Conservation (phyloP, 768 basidiomycete genomes). For the Zangia roseola region DNA sequence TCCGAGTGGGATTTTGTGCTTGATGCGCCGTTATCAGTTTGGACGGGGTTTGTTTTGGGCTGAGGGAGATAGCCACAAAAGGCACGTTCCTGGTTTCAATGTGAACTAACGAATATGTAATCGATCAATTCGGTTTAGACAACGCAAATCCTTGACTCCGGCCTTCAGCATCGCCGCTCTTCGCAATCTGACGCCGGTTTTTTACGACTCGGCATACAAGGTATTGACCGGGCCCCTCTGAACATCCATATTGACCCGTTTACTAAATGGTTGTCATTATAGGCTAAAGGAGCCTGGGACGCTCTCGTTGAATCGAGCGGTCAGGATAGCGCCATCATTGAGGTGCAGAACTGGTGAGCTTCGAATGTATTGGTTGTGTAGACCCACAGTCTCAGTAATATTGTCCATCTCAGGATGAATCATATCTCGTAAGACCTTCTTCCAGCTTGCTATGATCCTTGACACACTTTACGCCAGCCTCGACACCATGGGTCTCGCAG, state of each 20-base stretch:
- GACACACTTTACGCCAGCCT: constrained; percentile 33
- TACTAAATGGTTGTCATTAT: not conserved
- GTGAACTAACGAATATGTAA: not conserved
- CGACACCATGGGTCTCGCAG: constrained; percentile 59
- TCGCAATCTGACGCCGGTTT: constrained; percentile 22
- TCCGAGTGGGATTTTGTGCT: no score
- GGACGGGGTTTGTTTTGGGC: constrained; percentile 32
- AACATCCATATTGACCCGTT: not conserved
- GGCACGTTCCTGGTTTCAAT: constrained; percentile 22
- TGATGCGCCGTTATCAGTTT: constrained; percentile 1
- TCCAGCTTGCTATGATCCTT: not conserved
- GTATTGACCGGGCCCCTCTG: constrained; percentile 1
- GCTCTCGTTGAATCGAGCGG: constrained; percentile 21
- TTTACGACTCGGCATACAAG: constrained; percentile 30
- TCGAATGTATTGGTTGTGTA: no score
- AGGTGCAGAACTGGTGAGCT: constrained; percentile 37
- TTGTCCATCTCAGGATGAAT: constrained; percentile 30
- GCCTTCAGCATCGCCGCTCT: constrained; percentile 27
- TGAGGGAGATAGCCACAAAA: constrained; percentile 44
- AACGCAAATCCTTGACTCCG: constrained; percentile 27
- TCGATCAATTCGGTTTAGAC: constrained; percentile 9
- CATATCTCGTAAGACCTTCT: constrained; percentile 27
- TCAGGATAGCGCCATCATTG: constrained; percentile 28
- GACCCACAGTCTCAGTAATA: not conserved
- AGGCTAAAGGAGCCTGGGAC: constrained; percentile 35